These are phyloP conservation scores for Pluteus cervinus DNA, from an alignment of 768 basidiomycete genomes.

Conservation along the genomic window DNA sequence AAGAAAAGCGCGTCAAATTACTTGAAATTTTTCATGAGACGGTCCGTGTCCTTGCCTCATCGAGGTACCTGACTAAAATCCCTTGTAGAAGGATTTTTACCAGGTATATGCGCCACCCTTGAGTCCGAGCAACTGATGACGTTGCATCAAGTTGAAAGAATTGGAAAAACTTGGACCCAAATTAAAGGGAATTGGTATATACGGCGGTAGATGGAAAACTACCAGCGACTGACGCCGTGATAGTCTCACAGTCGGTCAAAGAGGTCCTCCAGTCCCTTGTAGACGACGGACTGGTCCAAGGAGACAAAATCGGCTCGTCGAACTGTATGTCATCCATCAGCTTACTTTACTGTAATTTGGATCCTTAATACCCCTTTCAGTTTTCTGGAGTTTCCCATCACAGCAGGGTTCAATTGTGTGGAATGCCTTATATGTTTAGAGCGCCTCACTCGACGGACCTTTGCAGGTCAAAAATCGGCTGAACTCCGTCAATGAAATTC, in stretches of 20 bases:
- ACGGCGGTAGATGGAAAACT: no score
- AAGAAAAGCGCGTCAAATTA: slow-evolving; percentile 86
- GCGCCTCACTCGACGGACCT: slow-evolving; percentile 4
- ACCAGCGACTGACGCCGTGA: no score
- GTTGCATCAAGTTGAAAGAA: slow-evolving; percentile 68
- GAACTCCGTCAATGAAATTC: slow-evolving; percentile 40
- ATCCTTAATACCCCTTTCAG: no score
- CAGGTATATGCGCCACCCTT: slow-evolving; percentile 34
- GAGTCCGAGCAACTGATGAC: neutral
- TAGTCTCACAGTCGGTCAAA: slow-evolving; percentile 88
- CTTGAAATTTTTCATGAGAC: slow-evolving; percentile 93
- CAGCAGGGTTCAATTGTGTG: slow-evolving; percentile 73
- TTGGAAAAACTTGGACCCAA: slow-evolving; percentile 87
- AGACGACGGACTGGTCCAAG: slow-evolving; percentile 79
- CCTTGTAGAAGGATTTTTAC: slow-evolving; percentile 78
- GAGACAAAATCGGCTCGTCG: slow-evolving; percentile 91
- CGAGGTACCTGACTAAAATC: no score
- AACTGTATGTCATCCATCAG: slow-evolving; percentile 70
- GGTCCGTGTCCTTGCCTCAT: slow-evolving; percentile 33
- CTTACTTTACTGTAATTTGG: no score
- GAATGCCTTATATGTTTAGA: slow-evolving; percentile 1
- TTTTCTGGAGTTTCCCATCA: slow-evolving; percentile 95
- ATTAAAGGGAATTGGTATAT: slow-evolving; percentile 81
- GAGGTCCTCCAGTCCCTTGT: slow-evolving; percentile 85
- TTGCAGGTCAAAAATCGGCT: slow-evolving; percentile 54